Evolutionary conservation across 306 rosid species (phyloP), one percentile per base, ranked within the genome.

Genomic region (Myrica gale): DNA sequence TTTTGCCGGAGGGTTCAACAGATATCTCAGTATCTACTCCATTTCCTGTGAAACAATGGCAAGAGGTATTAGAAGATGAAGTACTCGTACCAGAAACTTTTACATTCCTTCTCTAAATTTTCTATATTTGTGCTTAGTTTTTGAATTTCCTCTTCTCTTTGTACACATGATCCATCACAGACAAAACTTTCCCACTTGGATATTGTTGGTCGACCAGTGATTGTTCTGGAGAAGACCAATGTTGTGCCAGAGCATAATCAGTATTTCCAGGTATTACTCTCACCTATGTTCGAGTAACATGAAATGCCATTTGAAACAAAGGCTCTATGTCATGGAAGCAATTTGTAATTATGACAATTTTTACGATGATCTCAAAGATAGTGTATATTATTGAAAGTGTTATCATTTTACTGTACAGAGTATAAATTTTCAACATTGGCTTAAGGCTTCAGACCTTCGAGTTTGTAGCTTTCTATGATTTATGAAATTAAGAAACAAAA

Each of bases 161-260:
- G 56, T 77, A 46, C 57, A 10, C 73, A 26, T 71, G 67, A 80
- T 80, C 81, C 52, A 50, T 80, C 82, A 79, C 96, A 96, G 99
- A 87, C 91, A 71, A 92, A 96, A 84, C n/a, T 90, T 75, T 92
- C 99, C 78, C 98, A 92, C 89, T 82, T 96, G 91, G 98, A 96
- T 85, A 32, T 92, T 88, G 92, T 69, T 72, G 99, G 99, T 80
- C 89, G 99, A 80, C 99, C 98, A 46, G 98, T 96, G 72, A 84
- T 87, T 82, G 97, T 85, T 74, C 87, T 96, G 80, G 96, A 88
- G 86, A 96, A 96, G 85, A 87, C 78, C 67, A 89, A 96, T 80
- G 93, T 81, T 21, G 97, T 96, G 72, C 97, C 99, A 4, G 99
- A 92, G 87, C 99, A 96, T 87, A 89, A 96, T 84, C 88, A 77